Evolutionary conservation across 2,329 filamentous ascomycete genomes (phyloP).

Genomic region (Ophiostoma novo-ulmi): DNA sequence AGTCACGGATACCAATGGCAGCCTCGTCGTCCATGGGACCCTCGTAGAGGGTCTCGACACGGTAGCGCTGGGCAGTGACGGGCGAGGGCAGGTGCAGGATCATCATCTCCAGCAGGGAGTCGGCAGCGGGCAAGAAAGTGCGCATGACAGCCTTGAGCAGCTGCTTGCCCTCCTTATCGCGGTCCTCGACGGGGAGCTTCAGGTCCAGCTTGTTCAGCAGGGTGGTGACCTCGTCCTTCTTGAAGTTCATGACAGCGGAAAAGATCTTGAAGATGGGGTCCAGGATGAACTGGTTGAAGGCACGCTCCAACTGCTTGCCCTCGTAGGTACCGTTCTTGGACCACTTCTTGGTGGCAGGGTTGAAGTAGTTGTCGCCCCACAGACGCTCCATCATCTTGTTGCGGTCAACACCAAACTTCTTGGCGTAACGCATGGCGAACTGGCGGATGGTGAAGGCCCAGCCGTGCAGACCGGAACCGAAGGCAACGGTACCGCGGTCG

Average conservation of each 20-base stretch:
- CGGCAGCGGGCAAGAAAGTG: constrained; percentile 96
- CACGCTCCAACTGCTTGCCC: constrained; percentile 89
- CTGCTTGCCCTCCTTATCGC: constrained; percentile 91
- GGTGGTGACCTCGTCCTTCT: constrained; percentile 80
- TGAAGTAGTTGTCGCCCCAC: constrained; percentile 99
- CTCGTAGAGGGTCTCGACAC: constrained; percentile 98
- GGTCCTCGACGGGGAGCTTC: constrained; percentile 82
- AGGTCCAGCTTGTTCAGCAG: constrained; percentile 92
- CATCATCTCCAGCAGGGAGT: constrained; percentile 99
- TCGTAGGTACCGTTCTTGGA: constrained; percentile 79
- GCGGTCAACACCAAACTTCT: constrained; percentile 99
- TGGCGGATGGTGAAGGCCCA: constrained; percentile 99
- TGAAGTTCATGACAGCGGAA: constrained; percentile 93
- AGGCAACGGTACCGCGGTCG: constrained; percentile 94
- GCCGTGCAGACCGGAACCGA: constrained; percentile 99
- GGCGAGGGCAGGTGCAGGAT: constrained; percentile 98
- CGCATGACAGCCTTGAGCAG: constrained; percentile 94
- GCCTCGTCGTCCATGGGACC: constrained; percentile 88
- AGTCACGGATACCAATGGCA: constrained; percentile 96
- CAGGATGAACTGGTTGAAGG: constrained; percentile 97
- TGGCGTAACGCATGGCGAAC: constrained; percentile 92
- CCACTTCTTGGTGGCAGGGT: constrained; percentile 99
- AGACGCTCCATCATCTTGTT: constrained; percentile 99
- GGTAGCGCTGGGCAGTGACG: constrained; percentile 92
- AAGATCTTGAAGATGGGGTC: constrained; percentile 99